Evolutionary conservation across 106 monocot species (phyloP), one percentile per base, ranked within the genome.

Genomic region (Dactylorhiza incarnata): DNA sequence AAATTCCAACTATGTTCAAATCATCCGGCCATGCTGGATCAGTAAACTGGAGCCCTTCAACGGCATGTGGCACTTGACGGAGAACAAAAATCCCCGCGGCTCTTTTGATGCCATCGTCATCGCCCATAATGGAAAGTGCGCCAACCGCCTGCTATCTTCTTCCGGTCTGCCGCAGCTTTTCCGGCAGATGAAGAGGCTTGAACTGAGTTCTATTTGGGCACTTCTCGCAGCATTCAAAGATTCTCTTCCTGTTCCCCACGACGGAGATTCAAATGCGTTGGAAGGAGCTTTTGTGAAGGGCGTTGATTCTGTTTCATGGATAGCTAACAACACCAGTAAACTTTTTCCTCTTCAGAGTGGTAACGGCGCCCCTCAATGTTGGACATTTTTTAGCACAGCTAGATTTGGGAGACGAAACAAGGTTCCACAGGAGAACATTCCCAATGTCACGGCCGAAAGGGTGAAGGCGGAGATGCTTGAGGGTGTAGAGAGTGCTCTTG

Each of bases 51-150:
- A 97, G 68, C 93, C 96, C 23, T 91, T 83, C 76, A 97, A 97
- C 87, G 96, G 96, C 25, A 79, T 53, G 79, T 97, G 96, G 96
- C 75, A 85, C 65, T 83, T 97, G 73, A 85, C 84, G 51, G 96
- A 94, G 84, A 89, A 87, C 61, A 91, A 78, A 16, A 83, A 88
- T 61, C 78, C 84, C 8, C 89, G 79, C 51, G 96, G 96, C 47
- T 78, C 85, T 56, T 97, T 91, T 84, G 93, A 97, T 83, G 88
- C 96, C 75, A 80, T 97, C 80, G 87, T 97, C 6, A 86, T 97
- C 53, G 93, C 96, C 24, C 96, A 97, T 71, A 97, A 94, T 86
- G 96, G 96, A 72, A 97, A 97, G 89, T 97, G 96, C 80, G 96
- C 96, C 75, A 94, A 91, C 48, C 88, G 87, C 15, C 73, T 97